Conservation (phyloP, 2,329 filamentous ascomycete genomes). For the Phialophora macrospora region DNA sequence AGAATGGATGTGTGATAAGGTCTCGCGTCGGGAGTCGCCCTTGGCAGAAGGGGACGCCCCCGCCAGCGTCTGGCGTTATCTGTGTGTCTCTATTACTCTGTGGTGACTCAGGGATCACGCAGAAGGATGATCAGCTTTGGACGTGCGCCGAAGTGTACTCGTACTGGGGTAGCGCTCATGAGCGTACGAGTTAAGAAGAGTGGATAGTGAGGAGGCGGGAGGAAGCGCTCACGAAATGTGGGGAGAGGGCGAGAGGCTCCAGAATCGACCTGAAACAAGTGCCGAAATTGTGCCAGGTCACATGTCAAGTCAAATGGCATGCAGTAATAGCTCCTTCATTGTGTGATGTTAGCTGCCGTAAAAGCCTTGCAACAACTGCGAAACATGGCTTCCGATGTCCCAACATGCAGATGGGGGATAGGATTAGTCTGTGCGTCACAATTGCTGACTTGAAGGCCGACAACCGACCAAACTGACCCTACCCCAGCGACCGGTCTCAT, state of each 20-base stretch:
- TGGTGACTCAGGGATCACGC: neutral
- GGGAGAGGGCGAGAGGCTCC: neutral
- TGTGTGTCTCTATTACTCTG: neutral
- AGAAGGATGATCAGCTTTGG: neutral
- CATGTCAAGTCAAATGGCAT: no score
- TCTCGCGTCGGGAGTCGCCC: neutral
- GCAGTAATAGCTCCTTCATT: neutral
- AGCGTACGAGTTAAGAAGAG: neutral
- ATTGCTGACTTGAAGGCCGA: neutral
- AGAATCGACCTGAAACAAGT: neutral
- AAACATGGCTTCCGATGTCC: conserved; percentile 22
- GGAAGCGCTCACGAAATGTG: neutral
- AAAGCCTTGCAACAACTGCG: neutral
- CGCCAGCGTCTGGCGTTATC: neutral
- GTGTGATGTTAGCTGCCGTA: no score
- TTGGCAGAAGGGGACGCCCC: neutral
- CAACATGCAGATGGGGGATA: conserved; percentile 35
- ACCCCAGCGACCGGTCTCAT: conserved; percentile 51
- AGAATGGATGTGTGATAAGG: neutral
- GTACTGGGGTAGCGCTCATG: neutral
- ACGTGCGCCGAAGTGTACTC: neutral
- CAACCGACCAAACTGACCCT: conserved; percentile 9
- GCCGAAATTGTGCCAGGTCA: neutral
- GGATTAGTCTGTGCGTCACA: conserved; percentile 30
- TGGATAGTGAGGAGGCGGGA: neutral